A percentile compares a stretch with the other conserved stretches of the same genome.
Conservation (phyloP, 176 grass and related monocot genomes). For the Musa troglodytarum region DNA sequence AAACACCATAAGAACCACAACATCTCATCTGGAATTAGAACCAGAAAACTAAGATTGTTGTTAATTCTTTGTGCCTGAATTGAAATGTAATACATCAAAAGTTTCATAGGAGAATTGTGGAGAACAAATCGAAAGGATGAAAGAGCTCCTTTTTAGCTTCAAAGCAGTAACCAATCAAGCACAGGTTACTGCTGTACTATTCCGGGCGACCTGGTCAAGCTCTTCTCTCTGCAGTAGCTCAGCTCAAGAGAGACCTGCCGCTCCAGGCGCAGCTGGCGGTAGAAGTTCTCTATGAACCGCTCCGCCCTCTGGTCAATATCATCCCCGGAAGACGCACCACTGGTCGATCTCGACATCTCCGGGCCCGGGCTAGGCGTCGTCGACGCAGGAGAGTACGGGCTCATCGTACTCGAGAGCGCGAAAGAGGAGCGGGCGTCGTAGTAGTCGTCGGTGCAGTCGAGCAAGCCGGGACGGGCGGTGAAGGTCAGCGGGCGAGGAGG, state of each 20-base stretch:
- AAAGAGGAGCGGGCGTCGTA: background rate
- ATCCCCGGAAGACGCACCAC: constrained; percentile 9
- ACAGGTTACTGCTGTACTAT: too few relatives aligned
- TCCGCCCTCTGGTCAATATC: constrained; percentile 58
- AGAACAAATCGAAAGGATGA: too few relatives aligned
- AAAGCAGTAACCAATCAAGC: background rate
- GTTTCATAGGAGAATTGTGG: too few relatives aligned
- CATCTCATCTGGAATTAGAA: too few relatives aligned
- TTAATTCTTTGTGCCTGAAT: too few relatives aligned
- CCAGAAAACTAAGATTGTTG: too few relatives aligned
- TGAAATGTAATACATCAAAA: too few relatives aligned
- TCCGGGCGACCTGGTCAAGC: constrained; percentile 13
- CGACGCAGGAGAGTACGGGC: constrained; percentile 17
- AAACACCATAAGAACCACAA: too few relatives aligned
- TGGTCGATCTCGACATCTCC: constrained; percentile 14
- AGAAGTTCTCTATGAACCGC: constrained; percentile 50
- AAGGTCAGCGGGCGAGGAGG: constrained; percentile 34
- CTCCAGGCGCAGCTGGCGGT: constrained; percentile 56
- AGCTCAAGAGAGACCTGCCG: constrained; percentile 69
- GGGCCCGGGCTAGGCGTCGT: constrained; percentile 24
- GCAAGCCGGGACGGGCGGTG: constrained; percentile 27
- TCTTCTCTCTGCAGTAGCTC: constrained; percentile 32
- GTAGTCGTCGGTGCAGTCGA: constrained; percentile 23
- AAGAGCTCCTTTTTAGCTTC: background rate
- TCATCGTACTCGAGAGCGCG: background rate